A percentile compares a stretch with the other conserved stretches of the same genome.
These are phyloP conservation scores for Uncinocarpus reesii DNA, from an alignment of 2,329 filamentous ascomycete species.

Conservation along the genomic window DNA sequence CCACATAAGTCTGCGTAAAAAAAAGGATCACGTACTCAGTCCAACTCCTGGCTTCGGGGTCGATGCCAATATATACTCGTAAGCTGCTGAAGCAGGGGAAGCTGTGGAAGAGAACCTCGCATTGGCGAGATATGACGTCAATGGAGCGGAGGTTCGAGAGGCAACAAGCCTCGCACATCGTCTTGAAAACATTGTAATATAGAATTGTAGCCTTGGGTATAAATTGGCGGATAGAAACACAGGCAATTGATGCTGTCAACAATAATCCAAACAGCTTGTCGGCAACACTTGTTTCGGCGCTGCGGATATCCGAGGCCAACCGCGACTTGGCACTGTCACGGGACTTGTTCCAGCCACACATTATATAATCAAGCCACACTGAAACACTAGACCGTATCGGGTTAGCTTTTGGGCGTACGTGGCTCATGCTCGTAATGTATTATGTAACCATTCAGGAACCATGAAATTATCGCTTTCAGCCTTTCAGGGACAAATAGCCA, in stretches of 20 bases:
- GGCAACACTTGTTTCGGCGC: neutral
- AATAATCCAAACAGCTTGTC: neutral
- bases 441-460: neutral
- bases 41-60: conserved; percentile 81
- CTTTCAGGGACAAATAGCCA: too few species aligned
- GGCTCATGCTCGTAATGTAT: neutral
- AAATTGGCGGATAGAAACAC: neutral
- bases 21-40: conserved; percentile 51
- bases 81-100: conserved; percentile 37
- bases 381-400: neutral
- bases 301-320: conserved; percentile 22
- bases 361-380: neutral
- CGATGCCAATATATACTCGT: conserved; percentile 74
- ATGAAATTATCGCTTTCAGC: conserved; percentile 3
- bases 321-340: conserved; percentile 15
- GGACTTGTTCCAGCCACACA: neutral
- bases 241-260: neutral
- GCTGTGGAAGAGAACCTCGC: conserved; percentile 33
- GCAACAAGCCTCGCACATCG: conserved; percentile 52
- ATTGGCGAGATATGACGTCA: conserved; percentile 29
- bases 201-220: neutral
- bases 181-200: conserved; percentile 30
- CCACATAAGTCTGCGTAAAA: neutral
- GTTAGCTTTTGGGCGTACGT: neutral
- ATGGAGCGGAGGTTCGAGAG: conserved; percentile 39